Base-by-base conservation (phyloP, 176 grass and related monocot genomes). In the Calamus simplicifolius region DNA sequence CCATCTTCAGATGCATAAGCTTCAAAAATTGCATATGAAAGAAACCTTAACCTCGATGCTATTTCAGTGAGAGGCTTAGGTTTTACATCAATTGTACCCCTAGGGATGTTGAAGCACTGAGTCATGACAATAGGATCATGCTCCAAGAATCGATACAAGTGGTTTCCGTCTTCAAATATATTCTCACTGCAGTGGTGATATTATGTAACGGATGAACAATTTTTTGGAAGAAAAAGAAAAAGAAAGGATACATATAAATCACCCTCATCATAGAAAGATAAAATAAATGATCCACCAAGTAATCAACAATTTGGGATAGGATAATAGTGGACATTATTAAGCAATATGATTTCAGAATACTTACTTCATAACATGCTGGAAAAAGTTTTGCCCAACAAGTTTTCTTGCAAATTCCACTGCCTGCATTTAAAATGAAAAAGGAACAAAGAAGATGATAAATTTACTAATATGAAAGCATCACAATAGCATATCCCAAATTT, bases 371-470 rank as follows among this genome's bases (percentile, higher is more conserved):
- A 96, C 74, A 81, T 90, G 91, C 29, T 12, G 67, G 63, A 85
- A 96, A 71, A 96, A 90, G 63, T 90, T 69, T 70, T 81, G 74
- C 64, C 54, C 77, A 63, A 75, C 91, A 76, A 96, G 86, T 56
- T 96, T 96, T 73, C 77, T 83, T 66, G 77, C 91, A 77, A 96
- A 96, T 54, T 90, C 91, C 54, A 96, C 75, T 49, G 91, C 91
- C 86, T 95, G 62, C 31, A 57, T 35, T 35, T 35, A 35, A 48
- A n/a, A 27, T 16, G 29, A 23, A 55, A 35, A 26, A 38, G 26
- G 29, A 25, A 69, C 16, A 57, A 49, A 3, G 48, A 43, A 53
- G 25, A 23, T 69, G 49, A 28, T 6, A 54, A 67, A 28, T 53
- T n/a, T 29, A 25, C 31, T 48, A 57, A 49, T 25, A 49, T 5